These are phyloP conservation scores for Apiotrichum siamense DNA, from an alignment of 1,284 basidiomycete genomes.

Conservation along the genomic window DNA sequence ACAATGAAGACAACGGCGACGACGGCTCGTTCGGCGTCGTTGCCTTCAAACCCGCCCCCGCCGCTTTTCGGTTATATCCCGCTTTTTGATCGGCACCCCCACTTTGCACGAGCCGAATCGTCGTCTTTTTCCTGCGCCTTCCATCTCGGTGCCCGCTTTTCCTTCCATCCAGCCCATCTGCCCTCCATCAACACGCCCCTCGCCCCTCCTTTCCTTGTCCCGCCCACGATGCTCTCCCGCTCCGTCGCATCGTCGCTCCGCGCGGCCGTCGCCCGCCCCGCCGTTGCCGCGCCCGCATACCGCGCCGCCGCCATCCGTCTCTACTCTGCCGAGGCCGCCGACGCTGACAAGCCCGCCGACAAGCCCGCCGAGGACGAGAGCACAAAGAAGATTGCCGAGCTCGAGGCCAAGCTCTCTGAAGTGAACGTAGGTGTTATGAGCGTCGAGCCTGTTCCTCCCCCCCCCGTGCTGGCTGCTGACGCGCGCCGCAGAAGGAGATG, in stretches of 20 bases:
- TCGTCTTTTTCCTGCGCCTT: too few relatives aligned
- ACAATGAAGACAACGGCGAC: too few relatives aligned
- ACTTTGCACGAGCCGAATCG: too few relatives aligned
- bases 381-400: slow-evolving; percentile 20
- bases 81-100: too few relatives aligned
- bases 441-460: too few relatives aligned
- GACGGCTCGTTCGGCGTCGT: too few relatives aligned
- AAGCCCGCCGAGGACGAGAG: slow-evolving; percentile 12
- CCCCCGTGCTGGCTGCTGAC: neutral
- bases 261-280: slow-evolving; percentile 14
- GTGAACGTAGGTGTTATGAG: slow-evolving; percentile 4
- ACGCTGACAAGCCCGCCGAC: neutral
- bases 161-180: neutral
- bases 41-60: too few relatives aligned
- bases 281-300: neutral
- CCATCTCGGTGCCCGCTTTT: neutral
- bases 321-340: slow-evolving; percentile 13
- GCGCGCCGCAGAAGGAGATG: slow-evolving; percentile 63
- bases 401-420: slow-evolving; percentile 19
- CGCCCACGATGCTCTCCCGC: slow-evolving; percentile 16
- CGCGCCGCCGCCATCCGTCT: slow-evolving; percentile 7
- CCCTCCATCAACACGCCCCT: neutral
- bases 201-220: neutral
- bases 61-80: too few relatives aligned
- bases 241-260: slow-evolving; percentile 14